Evolutionary conservation across 1,284 basidiomycete genomes (phyloP).

Genomic region (Agroathelia rolfsii): DNA sequence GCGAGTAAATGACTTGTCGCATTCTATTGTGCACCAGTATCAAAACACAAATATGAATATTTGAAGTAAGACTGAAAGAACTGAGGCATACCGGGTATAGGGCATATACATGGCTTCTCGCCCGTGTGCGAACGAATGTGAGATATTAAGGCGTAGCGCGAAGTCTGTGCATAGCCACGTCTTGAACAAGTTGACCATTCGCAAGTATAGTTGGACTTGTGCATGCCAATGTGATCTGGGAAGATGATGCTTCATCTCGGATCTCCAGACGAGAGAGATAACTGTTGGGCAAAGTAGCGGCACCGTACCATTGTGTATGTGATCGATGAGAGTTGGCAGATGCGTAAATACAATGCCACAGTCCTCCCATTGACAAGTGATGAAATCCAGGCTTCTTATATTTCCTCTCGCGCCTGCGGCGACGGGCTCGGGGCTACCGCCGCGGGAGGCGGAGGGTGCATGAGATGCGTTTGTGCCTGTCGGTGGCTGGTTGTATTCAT

Average conservation of each 20-base stretch:
- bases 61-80: conserved; percentile 11
- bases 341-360: conserved; percentile 65
- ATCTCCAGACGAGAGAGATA: too few species aligned
- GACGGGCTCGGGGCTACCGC: conserved; percentile 20
- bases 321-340: conserved; percentile 63
- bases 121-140: conserved; percentile 88
- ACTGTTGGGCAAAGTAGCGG: too few species aligned
- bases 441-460: conserved; percentile 11
- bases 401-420: too few species aligned
- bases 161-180: conserved; percentile 74
- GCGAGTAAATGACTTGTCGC: conserved; percentile 88
- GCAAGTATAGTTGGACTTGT: conserved; percentile 81
- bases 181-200: conserved; percentile 80
- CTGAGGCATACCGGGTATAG: conserved; percentile 65
- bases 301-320: conserved; percentile 66
- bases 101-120: conserved; percentile 85
- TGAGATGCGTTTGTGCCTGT: too few species aligned
- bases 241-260: too few species aligned
- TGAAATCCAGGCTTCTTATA: too few species aligned
- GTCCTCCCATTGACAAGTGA: conserved; percentile 71
- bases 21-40: too few species aligned
- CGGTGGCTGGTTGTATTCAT: too few species aligned
- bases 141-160: conserved; percentile 78
- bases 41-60: conserved; percentile 1
- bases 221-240: conserved; percentile 73